These are phyloP conservation scores for Maudiozyma humilis DNA, from an alignment of 1,139 yeast species.

Conservation along the genomic window DNA sequence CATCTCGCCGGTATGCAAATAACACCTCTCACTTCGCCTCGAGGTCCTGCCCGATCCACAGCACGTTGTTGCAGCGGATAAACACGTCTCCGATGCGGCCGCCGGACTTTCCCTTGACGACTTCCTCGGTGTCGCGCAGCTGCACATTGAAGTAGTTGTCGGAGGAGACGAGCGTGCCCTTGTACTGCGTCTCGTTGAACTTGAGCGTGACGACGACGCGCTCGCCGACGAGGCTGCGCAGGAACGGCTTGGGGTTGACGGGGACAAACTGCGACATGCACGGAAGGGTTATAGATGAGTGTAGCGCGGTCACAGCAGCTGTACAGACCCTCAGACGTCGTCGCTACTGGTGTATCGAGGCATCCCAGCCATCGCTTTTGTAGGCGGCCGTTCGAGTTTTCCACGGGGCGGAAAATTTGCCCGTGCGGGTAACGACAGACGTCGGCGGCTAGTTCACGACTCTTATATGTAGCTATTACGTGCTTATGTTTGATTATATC, in stretches of 20 bases:
- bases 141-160: slow-evolving; percentile 93
- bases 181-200: slow-evolving; percentile 89
- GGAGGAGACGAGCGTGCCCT: slow-evolving; percentile 68
- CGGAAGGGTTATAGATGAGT: too few species aligned
- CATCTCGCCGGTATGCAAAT: too few species aligned
- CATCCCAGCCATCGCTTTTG: too few species aligned
- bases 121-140: slow-evolving; percentile 61
- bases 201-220: slow-evolving; percentile 78
- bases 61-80: slow-evolving; percentile 74
- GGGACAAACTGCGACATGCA: slow-evolving; percentile 63
- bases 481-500: slow-evolving; percentile 13
- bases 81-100: slow-evolving; percentile 74
- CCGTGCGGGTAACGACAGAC: too few species aligned
- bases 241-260: slow-evolving; percentile 83
- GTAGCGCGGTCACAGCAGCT: too few species aligned
- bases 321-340: too few species aligned
- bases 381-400: too few species aligned
- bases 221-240: slow-evolving; percentile 63
- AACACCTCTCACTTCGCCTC: too few species aligned
- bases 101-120: slow-evolving; percentile 43
- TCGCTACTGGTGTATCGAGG: too few species aligned
- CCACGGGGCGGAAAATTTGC: too few species aligned
- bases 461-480: not conserved
- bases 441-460: not conserved
- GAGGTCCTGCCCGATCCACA: slow-evolving; percentile 49